Evolutionary conservation across 345 rosid genomes (phyloP).

Genomic region (Cardamine resedifolia): DNA sequence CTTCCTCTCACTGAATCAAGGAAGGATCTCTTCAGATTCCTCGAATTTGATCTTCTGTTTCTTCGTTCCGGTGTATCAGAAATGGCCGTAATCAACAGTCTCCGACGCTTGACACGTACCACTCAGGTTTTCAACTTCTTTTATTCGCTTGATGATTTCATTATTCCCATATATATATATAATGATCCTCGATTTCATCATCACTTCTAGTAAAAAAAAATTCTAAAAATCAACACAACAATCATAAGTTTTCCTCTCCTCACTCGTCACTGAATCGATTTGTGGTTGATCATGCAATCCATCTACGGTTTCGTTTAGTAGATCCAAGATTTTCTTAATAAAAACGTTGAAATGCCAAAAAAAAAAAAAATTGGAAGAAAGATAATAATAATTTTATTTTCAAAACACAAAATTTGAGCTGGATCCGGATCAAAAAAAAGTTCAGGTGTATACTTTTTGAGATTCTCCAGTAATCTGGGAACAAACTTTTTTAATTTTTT

Average conservation of each 20-base stretch:
- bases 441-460: not conserved
- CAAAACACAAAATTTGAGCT: not conserved
- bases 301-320: not conserved
- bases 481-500: not conserved
- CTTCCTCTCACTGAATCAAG: not conserved
- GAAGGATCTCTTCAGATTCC: not conserved
- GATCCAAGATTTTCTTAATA: conserved; percentile 7
- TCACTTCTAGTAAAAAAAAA: too few species aligned
- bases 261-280: not conserved
- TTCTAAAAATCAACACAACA: too few species aligned
- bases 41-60: not conserved
- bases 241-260: not conserved
- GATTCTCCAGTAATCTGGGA: conserved; percentile 22
- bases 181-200: not conserved
- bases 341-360: not conserved
- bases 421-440: not conserved
- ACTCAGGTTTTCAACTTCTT: conserved; percentile 30
- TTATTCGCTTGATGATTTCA: not conserved
- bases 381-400: too few species aligned
- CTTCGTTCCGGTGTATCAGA: not conserved
- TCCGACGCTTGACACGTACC: conserved; percentile 36
- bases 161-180: not conserved
- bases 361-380: not conserved
- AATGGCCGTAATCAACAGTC: conserved; percentile 30
- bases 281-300: not conserved